Evolutionary conservation across 192 early-diverging fungal species (phyloP).

Genomic region (Podila epigama): DNA sequence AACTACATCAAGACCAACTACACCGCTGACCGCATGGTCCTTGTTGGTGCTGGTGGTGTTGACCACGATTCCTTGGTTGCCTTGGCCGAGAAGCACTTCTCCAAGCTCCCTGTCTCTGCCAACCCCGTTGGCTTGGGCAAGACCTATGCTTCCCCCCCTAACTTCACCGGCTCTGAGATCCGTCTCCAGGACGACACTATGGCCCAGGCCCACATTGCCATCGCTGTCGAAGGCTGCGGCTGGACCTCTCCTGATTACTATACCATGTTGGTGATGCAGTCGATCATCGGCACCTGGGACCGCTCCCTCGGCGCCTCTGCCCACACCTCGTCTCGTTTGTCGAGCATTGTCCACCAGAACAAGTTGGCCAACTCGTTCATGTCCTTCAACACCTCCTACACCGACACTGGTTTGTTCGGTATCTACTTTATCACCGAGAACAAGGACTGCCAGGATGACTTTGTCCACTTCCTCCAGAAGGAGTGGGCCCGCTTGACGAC

Average conservation of each 20-base stretch:
- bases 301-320: constrained; percentile 88
- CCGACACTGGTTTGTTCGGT: constrained; percentile 97
- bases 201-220: constrained; percentile 93
- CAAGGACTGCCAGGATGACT: constrained; percentile 81
- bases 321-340: constrained; percentile 87
- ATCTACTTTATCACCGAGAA: constrained; percentile 93
- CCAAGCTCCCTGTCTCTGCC: constrained; percentile 66
- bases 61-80: constrained; percentile 93
- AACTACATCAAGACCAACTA: constrained; percentile 95
- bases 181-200: constrained; percentile 89
- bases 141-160: constrained; percentile 62
- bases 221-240: constrained; percentile 95
- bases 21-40: constrained; percentile 96
- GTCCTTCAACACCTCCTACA: constrained; percentile 99
- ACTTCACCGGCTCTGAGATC: constrained; percentile 91
- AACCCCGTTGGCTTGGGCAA: constrained; percentile 57
- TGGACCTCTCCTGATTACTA: constrained; percentile 97
- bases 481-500: constrained; percentile 93
- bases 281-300: constrained; percentile 98
- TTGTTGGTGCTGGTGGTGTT: constrained; percentile 92
- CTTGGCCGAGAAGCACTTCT: constrained; percentile 95
- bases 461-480: constrained; percentile 86
- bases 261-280: constrained; percentile 93
- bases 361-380: constrained; percentile 97
- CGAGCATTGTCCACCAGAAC: constrained; percentile 82